These are phyloP conservation scores for Pezizomycotina sp. DNA, from an alignment of 2,329 filamentous ascomycete species.

Conservation along the genomic window DNA sequence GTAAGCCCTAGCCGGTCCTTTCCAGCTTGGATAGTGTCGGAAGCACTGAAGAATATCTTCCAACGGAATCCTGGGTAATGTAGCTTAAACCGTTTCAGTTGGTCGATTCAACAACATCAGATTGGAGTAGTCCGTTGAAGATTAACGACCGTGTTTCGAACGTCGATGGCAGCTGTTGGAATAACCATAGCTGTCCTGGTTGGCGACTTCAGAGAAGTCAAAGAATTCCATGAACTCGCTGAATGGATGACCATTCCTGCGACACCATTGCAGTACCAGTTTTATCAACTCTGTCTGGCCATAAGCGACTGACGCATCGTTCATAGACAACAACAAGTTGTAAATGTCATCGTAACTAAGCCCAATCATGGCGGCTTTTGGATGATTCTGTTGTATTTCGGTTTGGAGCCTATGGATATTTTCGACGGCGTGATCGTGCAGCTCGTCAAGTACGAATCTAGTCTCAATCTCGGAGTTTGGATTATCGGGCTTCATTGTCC, in stretches of 20 bases:
- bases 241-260: slow-evolving; percentile 24
- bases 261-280: slow-evolving; percentile 29
- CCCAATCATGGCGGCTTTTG: too few relatives aligned
- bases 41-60: too few relatives aligned
- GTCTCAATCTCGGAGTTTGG: too few relatives aligned
- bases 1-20: slow-evolving; percentile 29
- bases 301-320: too few relatives aligned
- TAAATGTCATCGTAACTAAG: too few relatives aligned
- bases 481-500: too few relatives aligned
- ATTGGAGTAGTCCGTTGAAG: slow-evolving; percentile 30
- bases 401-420: too few relatives aligned
- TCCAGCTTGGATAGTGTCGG: slow-evolving; percentile 28
- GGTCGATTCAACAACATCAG: slow-evolving; percentile 26
- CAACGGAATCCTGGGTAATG: slow-evolving; percentile 28
- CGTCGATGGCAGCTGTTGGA: slow-evolving; percentile 27
- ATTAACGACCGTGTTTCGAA: slow-evolving; percentile 25
- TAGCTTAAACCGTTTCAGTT: slow-evolving; percentile 28
- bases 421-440: too few relatives aligned
- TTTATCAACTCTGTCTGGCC: slow-evolving; percentile 29
- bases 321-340: too few relatives aligned
- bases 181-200: slow-evolving; percentile 30
- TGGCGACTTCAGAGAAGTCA: slow-evolving; percentile 27
- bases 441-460: too few relatives aligned
- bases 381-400: too few relatives aligned
- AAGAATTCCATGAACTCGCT: slow-evolving; percentile 26